Conservation (phyloP, 495 filamentous ascomycete species). For the Chaetomium fimeti region DNA sequence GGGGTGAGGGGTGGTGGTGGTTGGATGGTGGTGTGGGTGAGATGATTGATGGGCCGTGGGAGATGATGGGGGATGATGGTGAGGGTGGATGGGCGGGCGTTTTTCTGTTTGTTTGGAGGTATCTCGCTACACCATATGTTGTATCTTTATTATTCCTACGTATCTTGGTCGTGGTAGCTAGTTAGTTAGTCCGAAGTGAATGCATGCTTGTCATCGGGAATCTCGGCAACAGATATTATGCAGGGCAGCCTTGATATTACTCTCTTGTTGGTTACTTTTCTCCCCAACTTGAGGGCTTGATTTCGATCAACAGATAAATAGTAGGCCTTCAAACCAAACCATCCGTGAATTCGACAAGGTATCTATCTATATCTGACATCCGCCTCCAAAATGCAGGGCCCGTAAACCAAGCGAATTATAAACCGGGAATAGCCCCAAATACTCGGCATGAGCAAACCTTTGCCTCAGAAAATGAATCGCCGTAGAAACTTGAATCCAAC, state of each 20-base stretch:
- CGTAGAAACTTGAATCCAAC: not conserved
- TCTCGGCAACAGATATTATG: too few relatives aligned
- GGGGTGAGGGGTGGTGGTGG: not conserved
- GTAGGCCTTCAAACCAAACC: not conserved
- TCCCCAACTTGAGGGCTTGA: not conserved
- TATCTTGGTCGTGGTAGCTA: not conserved
- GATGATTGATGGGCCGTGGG: not conserved
- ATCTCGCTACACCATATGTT: not conserved
- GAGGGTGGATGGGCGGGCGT: not conserved
- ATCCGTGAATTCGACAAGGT: not conserved
- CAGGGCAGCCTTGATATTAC: too few relatives aligned
- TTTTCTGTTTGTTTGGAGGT: not conserved
- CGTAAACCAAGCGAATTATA: not conserved
- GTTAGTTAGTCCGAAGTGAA: not conserved
- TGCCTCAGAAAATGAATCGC: not conserved
- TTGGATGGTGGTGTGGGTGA: not conserved
- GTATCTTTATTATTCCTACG: not conserved
- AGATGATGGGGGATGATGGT: not conserved
- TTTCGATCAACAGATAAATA: not conserved
- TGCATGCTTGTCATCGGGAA: not conserved
- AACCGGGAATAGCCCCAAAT: not conserved
- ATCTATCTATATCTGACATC: slow-evolving; percentile 1
- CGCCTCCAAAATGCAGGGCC: not conserved
- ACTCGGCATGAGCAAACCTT: not conserved
- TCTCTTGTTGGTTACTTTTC: too few relatives aligned